These are phyloP conservation scores for Boletellus deceptivus DNA, from an alignment of 1,284 basidiomycete species.

Conservation along the genomic window DNA sequence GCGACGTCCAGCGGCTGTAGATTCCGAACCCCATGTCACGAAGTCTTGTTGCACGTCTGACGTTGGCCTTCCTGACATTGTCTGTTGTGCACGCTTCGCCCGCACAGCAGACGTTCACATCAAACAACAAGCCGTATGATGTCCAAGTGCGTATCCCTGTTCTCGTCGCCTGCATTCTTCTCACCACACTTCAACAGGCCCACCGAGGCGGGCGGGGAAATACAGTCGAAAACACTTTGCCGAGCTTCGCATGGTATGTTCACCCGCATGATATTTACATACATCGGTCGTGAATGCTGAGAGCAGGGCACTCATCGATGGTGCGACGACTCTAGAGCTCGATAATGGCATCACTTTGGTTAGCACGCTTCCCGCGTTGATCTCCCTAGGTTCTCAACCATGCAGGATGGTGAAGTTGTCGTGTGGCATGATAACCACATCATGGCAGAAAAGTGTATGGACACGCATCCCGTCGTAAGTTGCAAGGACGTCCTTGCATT, in stretches of 20 bases:
- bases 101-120: conserved; percentile 23
- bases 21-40: conserved; percentile 14
- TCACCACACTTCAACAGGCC: conserved; percentile 43
- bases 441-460: conserved; percentile 57
- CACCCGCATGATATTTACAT: conserved; percentile 1
- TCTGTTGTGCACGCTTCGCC: conserved; percentile 28
- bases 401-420: conserved; percentile 67
- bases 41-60: conserved; percentile 7
- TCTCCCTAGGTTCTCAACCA: conserved; percentile 9
- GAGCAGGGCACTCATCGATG: conserved; percentile 66
- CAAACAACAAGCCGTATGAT: conserved; percentile 36
- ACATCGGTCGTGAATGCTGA: conserved; percentile 6
- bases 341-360: conserved; percentile 77
- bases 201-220: conserved; percentile 77
- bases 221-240: conserved; percentile 65
- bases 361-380: conserved; percentile 2
- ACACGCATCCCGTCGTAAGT: conserved; percentile 61
- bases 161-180: neutral
- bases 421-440: conserved; percentile 81
- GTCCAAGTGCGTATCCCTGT: conserved; percentile 40
- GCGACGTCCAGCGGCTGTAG: neutral
- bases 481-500: neutral
- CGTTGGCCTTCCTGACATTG: conserved; percentile 1
- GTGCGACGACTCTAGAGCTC: conserved; percentile 72
- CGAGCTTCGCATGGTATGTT: conserved; percentile 69